A percentile compares a stretch with the other conserved stretches of the same genome.
phyloP scores from a whole-genome alignment of 257 asterid species.

The Verbena officinalis region DNA sequence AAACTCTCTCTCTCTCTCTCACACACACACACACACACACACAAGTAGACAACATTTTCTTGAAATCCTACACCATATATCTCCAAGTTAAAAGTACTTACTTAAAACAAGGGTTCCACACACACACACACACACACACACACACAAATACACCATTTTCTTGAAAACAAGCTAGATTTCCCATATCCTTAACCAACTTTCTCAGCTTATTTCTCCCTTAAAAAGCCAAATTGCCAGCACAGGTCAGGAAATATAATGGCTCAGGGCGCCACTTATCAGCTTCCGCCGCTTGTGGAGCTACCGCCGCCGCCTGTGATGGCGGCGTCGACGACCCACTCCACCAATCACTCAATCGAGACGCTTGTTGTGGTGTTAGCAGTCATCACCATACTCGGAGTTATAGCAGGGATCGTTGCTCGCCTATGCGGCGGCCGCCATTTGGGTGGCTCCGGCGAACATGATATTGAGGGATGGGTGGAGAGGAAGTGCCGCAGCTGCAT shows the following conservation, averaged over 20 bases:
- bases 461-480: conserved; percentile 85
- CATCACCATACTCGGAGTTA: conserved; percentile 68
- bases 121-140: too few species aligned
- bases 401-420: conserved; percentile 76
- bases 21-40: too few species aligned
- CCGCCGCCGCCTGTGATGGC: conserved; percentile 31
- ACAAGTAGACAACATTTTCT: too few species aligned
- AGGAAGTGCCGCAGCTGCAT: conserved; percentile 78
- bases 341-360: conserved; percentile 72
- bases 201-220: too few species aligned
- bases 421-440: conserved; percentile 82
- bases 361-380: conserved; percentile 81
- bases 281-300: conserved; percentile 69
- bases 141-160: background rate
- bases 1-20: conserved; percentile 7
- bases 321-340: conserved; percentile 46
- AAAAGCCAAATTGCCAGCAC: too few species aligned
- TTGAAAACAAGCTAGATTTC: too few species aligned
- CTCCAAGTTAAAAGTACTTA: too few species aligned
- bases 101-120: too few species aligned
- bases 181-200: too few species aligned
- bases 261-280: conserved; percentile 29
- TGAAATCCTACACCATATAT: too few species aligned
- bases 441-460: conserved; percentile 72
- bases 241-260: conserved; percentile 34